These are phyloP conservation scores for Canariomyces notabilis DNA, from an alignment of 2,329 filamentous ascomycete genomes.

Conservation along the genomic window DNA sequence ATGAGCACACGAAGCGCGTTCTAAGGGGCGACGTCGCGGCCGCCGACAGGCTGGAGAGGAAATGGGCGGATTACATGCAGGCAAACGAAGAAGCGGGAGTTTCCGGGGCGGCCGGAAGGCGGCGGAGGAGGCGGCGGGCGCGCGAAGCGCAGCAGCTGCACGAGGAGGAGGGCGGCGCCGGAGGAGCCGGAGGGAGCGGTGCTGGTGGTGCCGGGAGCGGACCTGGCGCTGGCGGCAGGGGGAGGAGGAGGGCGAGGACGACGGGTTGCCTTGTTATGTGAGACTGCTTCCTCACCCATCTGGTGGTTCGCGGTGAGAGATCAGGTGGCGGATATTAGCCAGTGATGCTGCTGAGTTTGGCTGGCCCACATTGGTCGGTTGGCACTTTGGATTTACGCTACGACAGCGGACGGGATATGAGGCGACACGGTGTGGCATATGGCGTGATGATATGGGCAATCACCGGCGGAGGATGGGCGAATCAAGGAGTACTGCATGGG, in stretches of 20 bases:
- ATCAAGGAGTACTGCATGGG: too few species aligned
- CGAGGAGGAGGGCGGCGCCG: constrained; percentile 73
- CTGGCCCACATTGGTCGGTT: too few species aligned
- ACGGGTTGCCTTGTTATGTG: constrained; percentile 25
- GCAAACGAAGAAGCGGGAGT: constrained; percentile 77
- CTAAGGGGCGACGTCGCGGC: constrained; percentile 68
- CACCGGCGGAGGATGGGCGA: too few species aligned
- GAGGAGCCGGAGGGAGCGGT: constrained; percentile 20
- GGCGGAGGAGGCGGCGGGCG: constrained; percentile 69
- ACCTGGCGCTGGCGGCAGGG: constrained; percentile 48
- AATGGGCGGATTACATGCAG: constrained; percentile 95
- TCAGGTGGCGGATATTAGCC: too few species aligned
- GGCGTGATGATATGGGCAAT: too few species aligned
- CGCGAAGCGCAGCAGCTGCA: constrained; percentile 77
- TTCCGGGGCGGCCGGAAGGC: constrained; percentile 58
- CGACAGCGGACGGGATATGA: too few species aligned
- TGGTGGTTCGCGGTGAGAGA: too few species aligned
- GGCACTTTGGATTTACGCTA: too few species aligned
- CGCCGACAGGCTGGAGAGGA: constrained; percentile 75
- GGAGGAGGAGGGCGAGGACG: constrained; percentile 33
- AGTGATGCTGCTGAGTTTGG: too few species aligned
- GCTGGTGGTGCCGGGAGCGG: constrained; percentile 40
- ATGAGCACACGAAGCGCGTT: constrained; percentile 87
- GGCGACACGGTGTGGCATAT: too few species aligned
- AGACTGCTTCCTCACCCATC: neutral